Percentiles rank a stretch among this genome's conserved stretches.
These are phyloP conservation scores for Auricularia cornea DNA, from an alignment of 768 basidiomycete species.

Conservation along the genomic window DNA sequence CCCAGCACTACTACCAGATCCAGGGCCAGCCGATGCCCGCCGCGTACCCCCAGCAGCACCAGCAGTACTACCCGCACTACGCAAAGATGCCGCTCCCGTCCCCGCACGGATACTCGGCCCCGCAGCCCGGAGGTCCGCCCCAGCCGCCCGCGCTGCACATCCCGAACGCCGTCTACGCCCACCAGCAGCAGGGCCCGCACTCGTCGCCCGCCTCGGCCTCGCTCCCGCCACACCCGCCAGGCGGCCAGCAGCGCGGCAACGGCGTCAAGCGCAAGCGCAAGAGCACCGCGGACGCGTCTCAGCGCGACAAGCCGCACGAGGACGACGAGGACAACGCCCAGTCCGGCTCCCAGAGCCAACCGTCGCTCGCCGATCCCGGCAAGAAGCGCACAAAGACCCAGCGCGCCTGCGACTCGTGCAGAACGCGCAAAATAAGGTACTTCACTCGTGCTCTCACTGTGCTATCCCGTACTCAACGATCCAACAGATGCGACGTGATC, in stretches of 20 bases:
- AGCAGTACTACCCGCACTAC: not conserved
- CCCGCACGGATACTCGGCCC: not conserved
- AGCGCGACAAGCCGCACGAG: not conserved
- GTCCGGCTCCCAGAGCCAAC: conserved; percentile 11
- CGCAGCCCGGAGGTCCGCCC: too few species aligned
- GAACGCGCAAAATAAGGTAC: conserved; percentile 85
- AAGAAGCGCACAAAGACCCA: conserved; percentile 92
- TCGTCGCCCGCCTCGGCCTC: conserved; percentile 3
- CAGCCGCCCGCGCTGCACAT: not conserved
- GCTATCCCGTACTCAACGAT: not conserved
- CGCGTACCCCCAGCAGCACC: not conserved
- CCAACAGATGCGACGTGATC: conserved; percentile 71
- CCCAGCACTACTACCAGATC: not conserved
- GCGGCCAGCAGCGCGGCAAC: not conserved
- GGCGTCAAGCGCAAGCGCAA: conserved; percentile 29
- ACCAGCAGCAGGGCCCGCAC: conserved; percentile 1
- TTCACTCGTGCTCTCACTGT: too few species aligned
- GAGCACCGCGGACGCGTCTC: conserved; percentile 9
- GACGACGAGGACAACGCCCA: not conserved
- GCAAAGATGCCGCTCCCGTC: not conserved
- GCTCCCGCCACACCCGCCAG: too few species aligned
- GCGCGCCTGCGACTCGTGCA: conserved; percentile 86
- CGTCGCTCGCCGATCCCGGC: conserved; percentile 37
- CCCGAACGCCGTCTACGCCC: conserved; percentile 5
- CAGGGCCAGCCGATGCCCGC: not conserved